Evolutionary conservation across 2,329 filamentous ascomycete species (phyloP), one percentile per base, ranked within the genome.

Genomic region (Aspergillus fijiensis): DNA sequence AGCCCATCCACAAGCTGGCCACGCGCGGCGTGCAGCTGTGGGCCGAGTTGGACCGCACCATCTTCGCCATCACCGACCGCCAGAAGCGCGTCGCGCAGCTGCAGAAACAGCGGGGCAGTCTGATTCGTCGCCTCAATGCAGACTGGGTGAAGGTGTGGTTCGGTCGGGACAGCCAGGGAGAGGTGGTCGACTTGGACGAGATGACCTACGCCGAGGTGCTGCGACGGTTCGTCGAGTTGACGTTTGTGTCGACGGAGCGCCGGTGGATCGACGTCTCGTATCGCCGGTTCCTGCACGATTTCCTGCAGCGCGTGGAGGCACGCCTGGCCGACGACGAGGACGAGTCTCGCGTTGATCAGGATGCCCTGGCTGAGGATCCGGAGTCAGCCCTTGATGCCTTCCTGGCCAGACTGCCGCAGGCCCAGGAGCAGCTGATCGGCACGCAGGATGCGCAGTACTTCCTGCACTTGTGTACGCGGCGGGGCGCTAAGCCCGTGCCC

Each of bases 91-190:
- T 31, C 1, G 51, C 23, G 6, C 45, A 19, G 10, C 16, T 59
- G 16, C 5, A 53, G 21, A 23, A 53, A 19, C 21, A 59, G 21
- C 50, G 45, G 4, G 29, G 31, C 3, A 21, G 39, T 4, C 49
- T 59, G 3, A 59, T 59, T 12, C 25, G n/a, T 14, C 23, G 57
- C 11, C 39, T 59, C 9, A 59, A 59, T 23, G 19, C 16, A 11
- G 51, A 54, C 21, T 59, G 29, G 29, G 49, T 47, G n/a, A 50
- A 52, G 16, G 50, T 52, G 3, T 59, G 57, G 57, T 59, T 59
- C 14, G 51, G 42, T 10, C 12, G 23, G 2, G 23, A 33, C 14
- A 45, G 25, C 14, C 14, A 49, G 25, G 57, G 57, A 4, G n/a
- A 50, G n/a, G 23, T 51, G 0, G 33, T 42, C 6, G 45, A 59